Evolutionary conservation across 2,329 filamentous ascomycete genomes (phyloP).

Genomic region (Aspergillus jensenii): DNA sequence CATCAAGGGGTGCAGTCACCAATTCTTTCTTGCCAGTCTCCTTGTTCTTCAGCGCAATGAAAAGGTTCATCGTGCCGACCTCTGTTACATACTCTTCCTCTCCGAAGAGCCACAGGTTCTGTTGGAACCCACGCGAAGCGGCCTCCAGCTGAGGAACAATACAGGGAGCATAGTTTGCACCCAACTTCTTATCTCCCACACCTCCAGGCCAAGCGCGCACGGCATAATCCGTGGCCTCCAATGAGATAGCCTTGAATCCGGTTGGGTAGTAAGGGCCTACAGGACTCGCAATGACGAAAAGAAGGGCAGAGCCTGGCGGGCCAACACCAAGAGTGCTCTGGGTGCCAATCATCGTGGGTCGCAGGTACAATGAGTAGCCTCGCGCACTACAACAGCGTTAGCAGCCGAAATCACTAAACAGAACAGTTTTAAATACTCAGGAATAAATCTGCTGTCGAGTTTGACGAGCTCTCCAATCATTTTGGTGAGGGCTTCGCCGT

Average conservation of each 20-base stretch:
- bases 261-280: slow-evolving; percentile 98
- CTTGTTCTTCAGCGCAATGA: slow-evolving; percentile 80
- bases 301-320: slow-evolving; percentile 84
- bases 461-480: slow-evolving; percentile 78
- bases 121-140: slow-evolving; percentile 87
- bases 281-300: slow-evolving; percentile 93
- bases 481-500: slow-evolving; percentile 70
- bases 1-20: slow-evolving; percentile 91
- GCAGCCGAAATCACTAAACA: background rate
- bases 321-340: slow-evolving; percentile 91
- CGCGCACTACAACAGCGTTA: slow-evolving; percentile 45
- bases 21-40: slow-evolving; percentile 88
- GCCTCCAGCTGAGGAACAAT: slow-evolving; percentile 95
- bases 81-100: slow-evolving; percentile 95
- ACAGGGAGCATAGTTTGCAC: slow-evolving; percentile 98
- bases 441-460: slow-evolving; percentile 87
- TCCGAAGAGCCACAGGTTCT: slow-evolving; percentile 97
- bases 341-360: slow-evolving; percentile 96
- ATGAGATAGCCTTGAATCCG: slow-evolving; percentile 93
- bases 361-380: slow-evolving; percentile 93
- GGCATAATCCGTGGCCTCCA: slow-evolving; percentile 95
- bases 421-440: slow-evolving; percentile 53
- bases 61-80: slow-evolving; percentile 99
- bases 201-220: slow-evolving; percentile 97
- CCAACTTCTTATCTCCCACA: slow-evolving; percentile 97